Evolutionary conservation across 2,329 filamentous ascomycete genomes (phyloP), one percentile per base, ranked within the genome.

Genomic region (Sarocladium oryzae): DNA sequence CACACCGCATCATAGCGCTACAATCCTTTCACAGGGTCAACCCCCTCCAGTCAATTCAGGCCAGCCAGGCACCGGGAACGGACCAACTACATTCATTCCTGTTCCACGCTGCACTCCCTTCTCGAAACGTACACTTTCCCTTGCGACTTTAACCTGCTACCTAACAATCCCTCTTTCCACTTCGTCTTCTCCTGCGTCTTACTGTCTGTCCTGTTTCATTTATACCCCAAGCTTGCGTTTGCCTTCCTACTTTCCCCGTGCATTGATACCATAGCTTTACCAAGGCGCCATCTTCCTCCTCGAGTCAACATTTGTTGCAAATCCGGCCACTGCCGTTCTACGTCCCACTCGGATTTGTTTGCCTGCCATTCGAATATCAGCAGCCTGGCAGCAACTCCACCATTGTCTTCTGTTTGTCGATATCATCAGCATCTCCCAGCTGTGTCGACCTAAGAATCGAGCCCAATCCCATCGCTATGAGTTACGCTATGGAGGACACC

Each of bases 401-500:
- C n/a, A n/a, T n/a, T n/a, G n/a, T n/a, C n/a, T n/a, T n/a, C n/a
- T n/a, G n/a, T n/a, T 16, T 36, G 33, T 36, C 33, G 33, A 36
- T 30, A 7, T 30, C 28, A 30, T 13, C 28, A 30, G 7, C 28
- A 30, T 8, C 16, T 20, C 36, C 16, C 16, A 9, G 15, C 21
- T 20, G n/a, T 40, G 36, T 40, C 36, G 33, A 8, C 28, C 3
- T n/a, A 48, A 23, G 26, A 32, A 33, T 13, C 20, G 20, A 30
- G 33, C 43, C 40, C 43, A 48, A 15, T 33, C 10, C 26, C 16
- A 18, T 48, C 26, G 52, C 51, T 53, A 71, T 75, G 71, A 66
- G 71, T 53, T 76, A 70, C 64, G 63, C 68, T 54, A 73, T 69
- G 67, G 73, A 71, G 56, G 63, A 88, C 60, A 79, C 72, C 51